These are phyloP conservation scores for Clonostachys byssicola DNA, from an alignment of 2,329 filamentous ascomycete species.

Conservation along the genomic window DNA sequence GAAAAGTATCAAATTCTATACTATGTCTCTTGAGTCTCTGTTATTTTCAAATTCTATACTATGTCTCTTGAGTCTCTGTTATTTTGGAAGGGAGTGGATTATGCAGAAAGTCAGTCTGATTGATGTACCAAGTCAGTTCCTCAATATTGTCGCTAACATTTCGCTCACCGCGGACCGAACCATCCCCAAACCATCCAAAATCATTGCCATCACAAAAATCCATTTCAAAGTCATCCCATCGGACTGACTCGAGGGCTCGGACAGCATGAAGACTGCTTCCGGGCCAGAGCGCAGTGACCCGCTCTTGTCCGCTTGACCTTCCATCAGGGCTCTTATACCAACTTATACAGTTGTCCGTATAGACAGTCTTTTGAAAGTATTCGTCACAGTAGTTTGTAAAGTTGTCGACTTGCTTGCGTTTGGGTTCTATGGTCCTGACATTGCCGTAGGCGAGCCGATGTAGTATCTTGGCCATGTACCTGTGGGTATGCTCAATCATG, in stretches of 20 bases:
- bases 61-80: no score
- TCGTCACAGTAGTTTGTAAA: slow-evolving; percentile 39
- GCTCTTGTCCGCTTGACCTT: slow-evolving; percentile 6
- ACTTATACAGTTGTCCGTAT: slow-evolving; percentile 41
- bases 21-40: no score
- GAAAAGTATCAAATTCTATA: no score
- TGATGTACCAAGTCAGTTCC: background rate
- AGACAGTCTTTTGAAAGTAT: slow-evolving; percentile 44
- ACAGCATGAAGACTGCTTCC: slow-evolving; percentile 37
- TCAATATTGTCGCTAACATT: background rate
- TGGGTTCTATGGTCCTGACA: slow-evolving; percentile 33
- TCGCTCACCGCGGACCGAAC: background rate
- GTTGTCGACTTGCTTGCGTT: slow-evolving; percentile 35
- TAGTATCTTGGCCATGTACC: background rate
- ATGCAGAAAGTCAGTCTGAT: background rate
- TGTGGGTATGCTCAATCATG: background rate
- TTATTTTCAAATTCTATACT: no score
- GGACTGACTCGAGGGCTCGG: slow-evolving; percentile 31
- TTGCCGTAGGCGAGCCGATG: background rate
- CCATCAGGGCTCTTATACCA: slow-evolving; percentile 43
- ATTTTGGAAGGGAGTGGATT: no score
- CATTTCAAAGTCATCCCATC: slow-evolving; percentile 37
- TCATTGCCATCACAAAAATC: slow-evolving; percentile 3
- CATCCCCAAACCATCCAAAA: slow-evolving; percentile 2
- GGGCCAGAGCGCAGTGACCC: slow-evolving; percentile 38